Conservation (phyloP, 1,139 yeast genomes). For the Lodderomyces pseudojiufengensis region DNA sequence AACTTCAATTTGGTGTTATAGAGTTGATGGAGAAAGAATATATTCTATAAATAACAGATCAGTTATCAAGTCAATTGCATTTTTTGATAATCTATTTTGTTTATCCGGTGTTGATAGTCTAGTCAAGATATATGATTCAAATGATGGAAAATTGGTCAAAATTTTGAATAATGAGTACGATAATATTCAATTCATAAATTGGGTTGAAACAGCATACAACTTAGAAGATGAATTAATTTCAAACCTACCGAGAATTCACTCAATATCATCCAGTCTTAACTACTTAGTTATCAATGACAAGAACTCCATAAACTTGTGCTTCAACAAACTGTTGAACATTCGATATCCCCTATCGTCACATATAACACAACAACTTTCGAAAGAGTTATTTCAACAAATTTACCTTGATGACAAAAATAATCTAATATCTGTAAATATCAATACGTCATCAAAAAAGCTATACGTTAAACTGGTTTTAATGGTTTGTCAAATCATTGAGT, state of each 20-base stretch:
- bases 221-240: constrained; percentile 25
- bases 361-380: constrained; percentile 11
- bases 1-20: constrained; percentile 48
- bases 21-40: constrained; percentile 54
- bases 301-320: constrained; percentile 22
- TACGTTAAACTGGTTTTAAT: constrained; percentile 22
- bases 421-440: constrained; percentile 16
- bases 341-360: constrained; percentile 18
- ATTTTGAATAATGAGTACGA: constrained; percentile 16
- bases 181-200: constrained; percentile 23
- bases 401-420: constrained; percentile 17
- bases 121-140: constrained; percentile 47
- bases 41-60: constrained; percentile 44
- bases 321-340: constrained; percentile 32
- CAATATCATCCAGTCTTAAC: constrained; percentile 15
- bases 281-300: constrained; percentile 27
- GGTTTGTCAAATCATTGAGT: constrained; percentile 31
- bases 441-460: constrained; percentile 12
- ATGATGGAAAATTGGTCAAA: constrained; percentile 41
- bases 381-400: constrained; percentile 28
- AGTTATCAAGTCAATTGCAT: constrained; percentile 30
- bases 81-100: constrained; percentile 38
- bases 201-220: constrained; percentile 20
- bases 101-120: constrained; percentile 43
- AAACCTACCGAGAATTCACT: constrained; percentile 23